A percentile compares a stretch with the other conserved stretches of the same genome.
These are phyloP conservation scores for Coemansia sp. DNA, from an alignment of 192 early-diverging fungal species.

Conservation along the genomic window DNA sequence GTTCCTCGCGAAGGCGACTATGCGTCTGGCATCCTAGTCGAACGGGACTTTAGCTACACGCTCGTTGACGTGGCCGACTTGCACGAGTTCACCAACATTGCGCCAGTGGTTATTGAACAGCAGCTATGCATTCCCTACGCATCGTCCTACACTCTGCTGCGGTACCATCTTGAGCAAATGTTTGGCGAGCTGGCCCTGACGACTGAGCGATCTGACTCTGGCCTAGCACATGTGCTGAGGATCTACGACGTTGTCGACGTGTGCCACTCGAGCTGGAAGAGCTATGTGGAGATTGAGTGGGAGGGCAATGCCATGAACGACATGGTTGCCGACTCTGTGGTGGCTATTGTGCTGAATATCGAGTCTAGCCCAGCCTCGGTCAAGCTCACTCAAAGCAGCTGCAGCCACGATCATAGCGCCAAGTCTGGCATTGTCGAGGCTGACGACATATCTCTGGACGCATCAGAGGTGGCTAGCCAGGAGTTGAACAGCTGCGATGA, in stretches of 20 bases:
- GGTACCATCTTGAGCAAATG: conserved; percentile 92
- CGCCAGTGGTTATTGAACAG: conserved; percentile 75
- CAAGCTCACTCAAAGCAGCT: conserved; percentile 58
- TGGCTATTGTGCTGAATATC: conserved; percentile 81
- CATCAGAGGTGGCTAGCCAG: conserved; percentile 1
- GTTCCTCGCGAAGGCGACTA: conserved; percentile 69
- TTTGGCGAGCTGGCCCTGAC: conserved; percentile 68
- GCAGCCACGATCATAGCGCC: conserved; percentile 16
- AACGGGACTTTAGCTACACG: conserved; percentile 87
- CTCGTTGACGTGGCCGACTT: conserved; percentile 82
- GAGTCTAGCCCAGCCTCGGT: conserved; percentile 89
- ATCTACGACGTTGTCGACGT: conserved; percentile 80
- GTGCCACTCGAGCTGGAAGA: conserved; percentile 58
- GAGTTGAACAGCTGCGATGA: background rate
- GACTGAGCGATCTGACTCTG: conserved; percentile 27
- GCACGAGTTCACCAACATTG: conserved; percentile 77
- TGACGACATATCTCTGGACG: background rate
- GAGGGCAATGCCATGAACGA: conserved; percentile 88
- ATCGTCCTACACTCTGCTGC: conserved; percentile 76
- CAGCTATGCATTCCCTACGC: conserved; percentile 73
- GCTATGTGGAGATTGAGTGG: conserved; percentile 81
- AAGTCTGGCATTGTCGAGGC: conserved; percentile 2
- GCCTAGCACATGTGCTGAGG: conserved; percentile 37
- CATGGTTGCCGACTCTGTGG: conserved; percentile 92
- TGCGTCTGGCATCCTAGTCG: conserved; percentile 79